Conservation (phyloP, 2,329 filamentous ascomycete genomes). For the Capronia americana region DNA sequence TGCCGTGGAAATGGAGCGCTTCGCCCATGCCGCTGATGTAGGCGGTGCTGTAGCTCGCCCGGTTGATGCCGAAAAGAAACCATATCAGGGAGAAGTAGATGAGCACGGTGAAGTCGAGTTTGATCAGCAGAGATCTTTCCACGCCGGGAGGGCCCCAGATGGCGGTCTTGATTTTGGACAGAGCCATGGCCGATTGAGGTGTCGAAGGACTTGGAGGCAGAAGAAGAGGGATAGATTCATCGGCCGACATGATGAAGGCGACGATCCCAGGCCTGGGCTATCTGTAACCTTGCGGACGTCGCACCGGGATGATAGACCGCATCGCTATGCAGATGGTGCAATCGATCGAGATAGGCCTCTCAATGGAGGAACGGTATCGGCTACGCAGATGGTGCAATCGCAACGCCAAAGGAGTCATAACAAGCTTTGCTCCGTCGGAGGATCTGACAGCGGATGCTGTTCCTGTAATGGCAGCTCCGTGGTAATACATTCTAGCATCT, state of each 20-base stretch:
- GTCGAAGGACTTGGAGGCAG: not conserved
- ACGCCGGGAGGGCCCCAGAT: constrained; percentile 5
- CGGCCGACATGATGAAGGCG: not conserved
- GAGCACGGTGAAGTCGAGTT: constrained; percentile 52
- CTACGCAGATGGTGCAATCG: not conserved
- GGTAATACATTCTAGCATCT: no score
- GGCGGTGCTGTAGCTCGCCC: constrained; percentile 52
- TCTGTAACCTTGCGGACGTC: not conserved
- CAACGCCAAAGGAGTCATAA: not conserved
- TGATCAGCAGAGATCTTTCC: constrained; percentile 43
- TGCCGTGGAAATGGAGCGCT: constrained; percentile 48
- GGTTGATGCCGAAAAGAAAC: constrained; percentile 56
- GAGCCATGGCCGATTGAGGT: constrained; percentile 1
- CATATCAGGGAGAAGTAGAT: constrained; percentile 57
- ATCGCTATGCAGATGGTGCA: not conserved
- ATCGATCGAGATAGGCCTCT: not conserved
- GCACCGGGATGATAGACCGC: not conserved
- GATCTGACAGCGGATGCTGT: no score
- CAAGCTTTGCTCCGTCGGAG: not conserved
- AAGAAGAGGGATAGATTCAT: not conserved
- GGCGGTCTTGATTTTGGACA: constrained; percentile 1
- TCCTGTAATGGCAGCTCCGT: no score
- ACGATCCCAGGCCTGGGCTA: not conserved
- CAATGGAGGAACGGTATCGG: not conserved
- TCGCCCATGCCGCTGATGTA: constrained; percentile 54